Evolutionary conservation across 441 rosid species (phyloP).

Genomic region (Pelargonium australe): DNA sequence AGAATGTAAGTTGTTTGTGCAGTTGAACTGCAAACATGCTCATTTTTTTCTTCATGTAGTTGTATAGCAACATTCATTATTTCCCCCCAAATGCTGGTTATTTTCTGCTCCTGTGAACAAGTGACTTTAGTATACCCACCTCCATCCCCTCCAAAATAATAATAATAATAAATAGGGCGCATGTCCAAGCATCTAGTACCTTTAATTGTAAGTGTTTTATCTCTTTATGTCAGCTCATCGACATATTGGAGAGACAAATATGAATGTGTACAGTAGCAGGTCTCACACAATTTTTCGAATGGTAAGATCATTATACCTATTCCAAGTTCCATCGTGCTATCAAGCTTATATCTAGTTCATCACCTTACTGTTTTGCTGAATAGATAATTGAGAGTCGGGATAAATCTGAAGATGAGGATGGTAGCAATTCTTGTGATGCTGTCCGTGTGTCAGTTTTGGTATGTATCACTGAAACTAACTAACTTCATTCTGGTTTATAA

Average conservation of each 20-base stretch:
- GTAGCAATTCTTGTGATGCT: conserved; percentile 70
- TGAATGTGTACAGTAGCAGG: conserved; percentile 85
- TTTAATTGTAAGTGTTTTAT: neutral
- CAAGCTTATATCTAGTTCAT: conserved; percentile 6
- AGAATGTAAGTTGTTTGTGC: conserved; percentile 49
- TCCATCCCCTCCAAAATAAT: neutral
- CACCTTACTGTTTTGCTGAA: conserved; percentile 20
- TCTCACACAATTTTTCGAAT: conserved; percentile 97
- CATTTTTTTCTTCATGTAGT: neutral
- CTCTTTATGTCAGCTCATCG: conserved; percentile 72
- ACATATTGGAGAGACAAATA: conserved; percentile 93
- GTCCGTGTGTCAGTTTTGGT: conserved; percentile 98
- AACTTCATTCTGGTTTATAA: neutral
- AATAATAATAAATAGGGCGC: no score
- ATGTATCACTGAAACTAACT: conserved; percentile 18
- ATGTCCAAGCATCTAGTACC: neutral
- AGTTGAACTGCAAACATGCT: neutral
- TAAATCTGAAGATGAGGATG: conserved; percentile 53
- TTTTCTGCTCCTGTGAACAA: neutral
- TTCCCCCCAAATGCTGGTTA: neutral
- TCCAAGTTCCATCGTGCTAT: neutral
- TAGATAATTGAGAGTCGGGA: conserved; percentile 97
- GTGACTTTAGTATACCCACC: neutral
- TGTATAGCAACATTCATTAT: neutral
- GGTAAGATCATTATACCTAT: conserved; percentile 39